A percentile compares a stretch with the other conserved stretches of the same genome.
Evolutionary conservation across 2,329 filamentous ascomycete species (phyloP).

Genomic region (Lecanosticta acicola): DNA sequence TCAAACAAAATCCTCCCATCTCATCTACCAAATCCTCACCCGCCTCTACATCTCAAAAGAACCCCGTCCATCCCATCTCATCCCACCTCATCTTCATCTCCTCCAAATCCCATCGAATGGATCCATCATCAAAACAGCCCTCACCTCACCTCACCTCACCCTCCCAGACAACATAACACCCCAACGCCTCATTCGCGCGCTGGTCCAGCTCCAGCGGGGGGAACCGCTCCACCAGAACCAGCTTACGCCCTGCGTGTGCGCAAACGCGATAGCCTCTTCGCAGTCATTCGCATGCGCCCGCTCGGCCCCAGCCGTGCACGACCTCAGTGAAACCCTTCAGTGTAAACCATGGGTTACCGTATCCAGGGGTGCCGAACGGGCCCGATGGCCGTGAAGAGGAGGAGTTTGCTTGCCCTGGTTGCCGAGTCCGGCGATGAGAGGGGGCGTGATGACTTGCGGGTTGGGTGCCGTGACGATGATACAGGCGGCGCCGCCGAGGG

Average conservation of each 20-base stretch:
- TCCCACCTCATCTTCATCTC: too few species aligned
- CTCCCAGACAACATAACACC: slow-evolving; percentile 47
- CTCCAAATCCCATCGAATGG: too few species aligned
- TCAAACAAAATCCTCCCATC: too few species aligned
- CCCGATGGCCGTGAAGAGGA: slow-evolving; percentile 52
- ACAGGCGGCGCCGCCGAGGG: slow-evolving; percentile 57
- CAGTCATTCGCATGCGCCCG: slow-evolving; percentile 49
- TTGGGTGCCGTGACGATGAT: slow-evolving; percentile 61
- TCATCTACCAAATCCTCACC: too few species aligned
- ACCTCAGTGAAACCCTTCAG: slow-evolving; percentile 43
- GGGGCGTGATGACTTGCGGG: slow-evolving; percentile 46
- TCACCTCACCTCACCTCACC: slow-evolving; percentile 49
- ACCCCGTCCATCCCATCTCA: too few species aligned
- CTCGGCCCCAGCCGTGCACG: slow-evolving; percentile 50
- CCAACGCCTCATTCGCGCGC: slow-evolving; percentile 46
- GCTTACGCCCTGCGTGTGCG: slow-evolving; percentile 43
- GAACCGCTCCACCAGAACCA: slow-evolving; percentile 52
- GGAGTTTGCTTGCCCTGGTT: slow-evolving; percentile 53
- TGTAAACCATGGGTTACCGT: slow-evolving; percentile 43
- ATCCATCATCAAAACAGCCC: slow-evolving; percentile 47
- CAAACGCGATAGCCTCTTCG: slow-evolving; percentile 50
- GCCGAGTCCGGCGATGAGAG: slow-evolving; percentile 51
- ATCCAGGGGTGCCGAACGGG: slow-evolving; percentile 42
- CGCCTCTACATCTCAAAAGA: too few species aligned
- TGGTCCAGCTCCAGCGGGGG: slow-evolving; percentile 47